Conservation (phyloP, 352 stramenopile species). For the Phytopythium oedochilum region DNA sequence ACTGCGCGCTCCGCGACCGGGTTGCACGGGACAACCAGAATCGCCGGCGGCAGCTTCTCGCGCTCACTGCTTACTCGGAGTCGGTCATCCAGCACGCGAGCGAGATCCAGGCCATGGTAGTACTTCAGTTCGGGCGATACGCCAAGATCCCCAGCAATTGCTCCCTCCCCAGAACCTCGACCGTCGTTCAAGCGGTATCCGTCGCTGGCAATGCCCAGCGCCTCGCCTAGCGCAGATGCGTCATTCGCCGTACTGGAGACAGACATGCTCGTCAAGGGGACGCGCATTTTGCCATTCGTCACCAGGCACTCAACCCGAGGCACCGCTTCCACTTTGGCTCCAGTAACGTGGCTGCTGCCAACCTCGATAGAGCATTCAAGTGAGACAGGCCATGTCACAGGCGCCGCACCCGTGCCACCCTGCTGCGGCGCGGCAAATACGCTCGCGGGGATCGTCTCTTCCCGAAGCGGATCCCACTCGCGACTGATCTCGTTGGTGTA, state of each 20-base stretch:
- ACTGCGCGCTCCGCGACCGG: constrained; percentile 29
- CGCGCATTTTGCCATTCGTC: constrained; percentile 27
- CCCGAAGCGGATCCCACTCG: constrained; percentile 29
- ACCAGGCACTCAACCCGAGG: constrained; percentile 30
- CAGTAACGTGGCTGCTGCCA: not conserved
- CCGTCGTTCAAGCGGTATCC: not conserved
- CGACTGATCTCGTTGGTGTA: constrained; percentile 22
- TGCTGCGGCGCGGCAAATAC: not conserved
- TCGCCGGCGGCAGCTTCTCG: constrained; percentile 27
- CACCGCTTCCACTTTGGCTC: not conserved
- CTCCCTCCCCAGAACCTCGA: not conserved
- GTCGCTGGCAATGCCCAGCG: not conserved
- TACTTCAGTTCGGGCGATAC: constrained; percentile 10
- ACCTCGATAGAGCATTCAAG: not conserved
- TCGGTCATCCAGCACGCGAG: constrained; percentile 36
- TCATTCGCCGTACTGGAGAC: constrained; percentile 1
- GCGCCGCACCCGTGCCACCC: not conserved
- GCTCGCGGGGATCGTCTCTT: constrained; percentile 24
- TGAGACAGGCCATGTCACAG: constrained; percentile 1
- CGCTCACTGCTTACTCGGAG: constrained; percentile 21
- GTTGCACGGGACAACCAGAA: constrained; percentile 41
- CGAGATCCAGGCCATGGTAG: constrained; percentile 52
- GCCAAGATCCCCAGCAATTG: too few relatives aligned
- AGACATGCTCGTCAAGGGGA: constrained; percentile 15
- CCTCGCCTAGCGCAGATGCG: constrained; percentile 1